Percentiles rank a stretch among this genome's conserved stretches.
Conservation (phyloP, 1,139 yeast species). For the Yamadazyma diospyri region DNA sequence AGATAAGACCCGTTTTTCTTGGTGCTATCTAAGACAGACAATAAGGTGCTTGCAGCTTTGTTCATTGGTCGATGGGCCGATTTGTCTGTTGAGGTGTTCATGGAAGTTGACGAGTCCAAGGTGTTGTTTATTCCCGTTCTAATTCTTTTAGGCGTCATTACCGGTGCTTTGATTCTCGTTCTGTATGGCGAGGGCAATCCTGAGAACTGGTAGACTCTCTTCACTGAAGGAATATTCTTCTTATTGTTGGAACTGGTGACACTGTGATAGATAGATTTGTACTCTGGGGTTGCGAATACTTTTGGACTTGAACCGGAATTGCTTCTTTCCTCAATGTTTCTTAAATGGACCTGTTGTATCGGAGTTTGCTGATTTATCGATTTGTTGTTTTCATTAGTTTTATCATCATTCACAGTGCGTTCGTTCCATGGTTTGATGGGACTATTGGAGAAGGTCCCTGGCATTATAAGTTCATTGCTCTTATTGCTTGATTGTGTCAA, state of each 20-base stretch:
- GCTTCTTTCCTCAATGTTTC: constrained; percentile 7
- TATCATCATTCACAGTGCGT: neutral
- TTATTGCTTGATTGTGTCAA: constrained; percentile 21
- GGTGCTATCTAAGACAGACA: constrained; percentile 54
- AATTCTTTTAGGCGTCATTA: constrained; percentile 9
- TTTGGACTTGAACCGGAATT: constrained; percentile 6
- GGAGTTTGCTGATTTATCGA: too few relatives aligned
- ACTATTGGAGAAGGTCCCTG: constrained; percentile 14
- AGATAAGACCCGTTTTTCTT: constrained; percentile 15
- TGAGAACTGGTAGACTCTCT: constrained; percentile 58
- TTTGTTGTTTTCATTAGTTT: neutral
- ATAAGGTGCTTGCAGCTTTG: constrained; percentile 61
- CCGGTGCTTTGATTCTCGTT: constrained; percentile 40
- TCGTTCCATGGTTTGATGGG: constrained; percentile 3
- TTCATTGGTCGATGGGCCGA: constrained; percentile 37
- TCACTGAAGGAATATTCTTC: constrained; percentile 28
- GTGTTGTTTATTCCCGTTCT: constrained; percentile 7
- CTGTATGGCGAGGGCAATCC: constrained; percentile 65
- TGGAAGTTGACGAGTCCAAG: constrained; percentile 7
- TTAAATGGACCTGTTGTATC: constrained; percentile 10
- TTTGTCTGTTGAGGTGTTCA: constrained; percentile 3
- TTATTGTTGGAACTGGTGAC: constrained; percentile 19
- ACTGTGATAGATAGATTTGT: constrained; percentile 34
- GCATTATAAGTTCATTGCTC: constrained; percentile 12
- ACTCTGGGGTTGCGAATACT: constrained; percentile 37